These are phyloP conservation scores for Colletotrichum filicis DNA, from an alignment of 2,329 filamentous ascomycete genomes.

Conservation along the genomic window DNA sequence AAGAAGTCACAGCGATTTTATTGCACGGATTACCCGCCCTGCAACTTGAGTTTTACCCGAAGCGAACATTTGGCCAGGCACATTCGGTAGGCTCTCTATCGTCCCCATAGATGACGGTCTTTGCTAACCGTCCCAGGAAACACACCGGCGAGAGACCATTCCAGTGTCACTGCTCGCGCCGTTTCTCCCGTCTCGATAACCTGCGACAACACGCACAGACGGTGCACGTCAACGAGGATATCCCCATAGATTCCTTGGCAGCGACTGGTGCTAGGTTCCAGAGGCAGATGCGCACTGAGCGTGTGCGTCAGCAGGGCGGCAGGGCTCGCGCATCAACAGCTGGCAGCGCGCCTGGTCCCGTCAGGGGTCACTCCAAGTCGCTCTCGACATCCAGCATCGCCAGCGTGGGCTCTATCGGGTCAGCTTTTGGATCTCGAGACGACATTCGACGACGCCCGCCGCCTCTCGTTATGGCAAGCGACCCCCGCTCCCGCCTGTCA, in stretches of 20 bases:
- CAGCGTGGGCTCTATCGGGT: constrained; percentile 75
- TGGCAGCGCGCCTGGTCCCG: constrained; percentile 76
- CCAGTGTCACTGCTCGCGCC: constrained; percentile 91
- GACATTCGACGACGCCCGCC: constrained; percentile 80
- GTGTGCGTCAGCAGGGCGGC: constrained; percentile 78
- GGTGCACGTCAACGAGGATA: constrained; percentile 97
- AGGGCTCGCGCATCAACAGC: constrained; percentile 82
- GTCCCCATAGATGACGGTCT: not conserved
- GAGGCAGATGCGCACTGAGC: constrained; percentile 88
- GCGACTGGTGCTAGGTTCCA: constrained; percentile 94
- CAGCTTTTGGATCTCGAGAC: constrained; percentile 73
- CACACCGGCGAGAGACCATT: constrained; percentile 98
- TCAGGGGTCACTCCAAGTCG: constrained; percentile 84
- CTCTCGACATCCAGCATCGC: constrained; percentile 89
- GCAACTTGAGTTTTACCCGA: constrained; percentile 92
- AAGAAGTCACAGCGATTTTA: constrained; percentile 97
- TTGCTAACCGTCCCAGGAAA: constrained; percentile 68
- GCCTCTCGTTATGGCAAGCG: constrained; percentile 82
- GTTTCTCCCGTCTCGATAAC: constrained; percentile 95
- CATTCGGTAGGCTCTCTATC: constrained; percentile 73
- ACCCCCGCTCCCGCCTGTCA: constrained; percentile 73
- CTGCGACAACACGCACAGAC: constrained; percentile 96
- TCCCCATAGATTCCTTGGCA: constrained; percentile 91
- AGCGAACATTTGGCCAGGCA: constrained; percentile 96
- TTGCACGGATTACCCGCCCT: constrained; percentile 94